phyloP scores from a whole-genome alignment of 768 basidiomycete species.

The Suillus weaverae region DNA sequence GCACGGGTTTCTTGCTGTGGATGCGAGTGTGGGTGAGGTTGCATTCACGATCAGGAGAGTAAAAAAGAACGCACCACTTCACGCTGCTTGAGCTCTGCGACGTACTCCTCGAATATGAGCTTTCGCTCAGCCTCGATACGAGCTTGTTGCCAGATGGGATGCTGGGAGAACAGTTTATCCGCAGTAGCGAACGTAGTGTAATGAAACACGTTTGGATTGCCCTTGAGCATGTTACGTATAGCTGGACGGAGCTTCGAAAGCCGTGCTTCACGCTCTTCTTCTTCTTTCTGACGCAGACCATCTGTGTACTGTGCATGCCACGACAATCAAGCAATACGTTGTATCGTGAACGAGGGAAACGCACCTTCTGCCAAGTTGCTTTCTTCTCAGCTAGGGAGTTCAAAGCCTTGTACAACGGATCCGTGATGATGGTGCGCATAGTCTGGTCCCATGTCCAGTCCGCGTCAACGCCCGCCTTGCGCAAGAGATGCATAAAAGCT shows the following conservation, averaged over 20 bases:
- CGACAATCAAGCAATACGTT: neutral
- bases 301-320: constrained; percentile 59
- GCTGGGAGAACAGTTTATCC: constrained; percentile 80
- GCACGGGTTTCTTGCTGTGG: constrained; percentile 77
- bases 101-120: constrained; percentile 90
- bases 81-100: constrained; percentile 78
- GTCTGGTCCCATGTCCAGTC: constrained; percentile 98
- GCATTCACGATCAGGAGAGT: constrained; percentile 6
- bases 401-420: constrained; percentile 93
- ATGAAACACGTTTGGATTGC: constrained; percentile 85
- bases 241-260: constrained; percentile 86
- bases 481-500: constrained; percentile 87
- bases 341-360: constrained; percentile 18
- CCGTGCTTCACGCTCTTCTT: constrained; percentile 81
- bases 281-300: constrained; percentile 75
- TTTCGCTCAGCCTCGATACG: constrained; percentile 82
- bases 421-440: constrained; percentile 97
- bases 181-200: constrained; percentile 91
- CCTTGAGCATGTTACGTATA: constrained; percentile 80
- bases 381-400: constrained; percentile 95
- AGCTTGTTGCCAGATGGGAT: constrained; percentile 90
- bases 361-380: constrained; percentile 87
- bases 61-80: constrained; percentile 69
- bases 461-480: constrained; percentile 87
- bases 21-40: constrained; percentile 7